A percentile compares a stretch with the other conserved stretches of the same genome.
Evolutionary conservation across 768 basidiomycete species (phyloP).

Genomic region (Agaricus subrufescens): DNA sequence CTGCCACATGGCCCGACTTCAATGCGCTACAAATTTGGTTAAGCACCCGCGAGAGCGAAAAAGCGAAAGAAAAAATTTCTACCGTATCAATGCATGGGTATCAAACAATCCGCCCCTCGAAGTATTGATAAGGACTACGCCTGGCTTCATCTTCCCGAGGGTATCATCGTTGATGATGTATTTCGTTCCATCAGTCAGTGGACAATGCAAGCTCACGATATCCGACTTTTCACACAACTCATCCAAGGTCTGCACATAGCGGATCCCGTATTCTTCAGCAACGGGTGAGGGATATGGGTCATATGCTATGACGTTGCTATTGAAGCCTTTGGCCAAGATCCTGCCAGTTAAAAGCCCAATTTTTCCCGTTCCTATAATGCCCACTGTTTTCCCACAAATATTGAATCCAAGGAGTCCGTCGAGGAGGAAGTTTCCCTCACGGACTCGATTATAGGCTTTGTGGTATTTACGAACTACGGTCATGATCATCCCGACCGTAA

Average conservation of each 20-base stretch:
- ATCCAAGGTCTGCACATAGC: constrained; percentile 31
- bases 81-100: constrained; percentile 37
- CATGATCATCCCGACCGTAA: constrained; percentile 41
- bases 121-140: constrained; percentile 38
- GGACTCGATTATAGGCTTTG: constrained; percentile 40
- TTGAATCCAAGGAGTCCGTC: constrained; percentile 40
- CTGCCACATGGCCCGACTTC: constrained; percentile 33
- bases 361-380: constrained; percentile 39
- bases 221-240: constrained; percentile 31
- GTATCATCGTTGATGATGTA: constrained; percentile 38
- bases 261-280: constrained; percentile 32
- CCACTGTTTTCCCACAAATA: constrained; percentile 36
- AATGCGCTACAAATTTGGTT: constrained; percentile 21
- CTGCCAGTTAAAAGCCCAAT: constrained; percentile 38
- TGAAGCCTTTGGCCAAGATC: constrained; percentile 35
- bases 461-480: constrained; percentile 42
- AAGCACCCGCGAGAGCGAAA: not conserved
- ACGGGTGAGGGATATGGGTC: constrained; percentile 31
- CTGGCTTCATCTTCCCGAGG: constrained; percentile 32
- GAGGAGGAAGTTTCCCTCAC: constrained; percentile 41
- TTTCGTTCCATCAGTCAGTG: constrained; percentile 29
- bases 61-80: not conserved
- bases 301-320: constrained; percentile 33
- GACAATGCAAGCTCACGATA: constrained; percentile 40
- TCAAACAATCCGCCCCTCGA: constrained; percentile 39